Evolutionary conservation across 192 early-diverging fungal genomes (phyloP).

Genomic region (Backusella macrospora): DNA sequence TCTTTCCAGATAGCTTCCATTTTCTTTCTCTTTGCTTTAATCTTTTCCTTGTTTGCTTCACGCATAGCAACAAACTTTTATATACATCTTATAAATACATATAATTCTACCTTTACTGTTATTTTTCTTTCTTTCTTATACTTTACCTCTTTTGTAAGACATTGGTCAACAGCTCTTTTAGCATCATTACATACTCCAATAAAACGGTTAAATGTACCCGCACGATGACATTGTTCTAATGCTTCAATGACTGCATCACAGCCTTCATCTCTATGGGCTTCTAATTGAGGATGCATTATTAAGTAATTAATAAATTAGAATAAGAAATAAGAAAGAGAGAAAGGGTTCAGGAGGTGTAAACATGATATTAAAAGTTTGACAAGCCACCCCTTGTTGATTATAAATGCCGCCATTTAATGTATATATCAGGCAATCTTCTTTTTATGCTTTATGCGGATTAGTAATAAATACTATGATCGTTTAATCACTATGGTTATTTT

Average conservation of each 20-base stretch:
- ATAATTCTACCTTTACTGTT: neutral
- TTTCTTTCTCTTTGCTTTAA: slow-evolving; percentile 48
- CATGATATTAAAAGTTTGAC: neutral
- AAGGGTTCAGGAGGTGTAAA: neutral
- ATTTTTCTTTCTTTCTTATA: neutral
- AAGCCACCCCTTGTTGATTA: slow-evolving; percentile 10
- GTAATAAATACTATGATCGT: too few relatives aligned
- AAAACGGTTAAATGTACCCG: slow-evolving; percentile 51
- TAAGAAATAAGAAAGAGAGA: neutral
- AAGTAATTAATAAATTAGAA: neutral
- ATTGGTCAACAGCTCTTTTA: slow-evolving; percentile 53
- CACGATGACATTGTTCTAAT: slow-evolving; percentile 55
- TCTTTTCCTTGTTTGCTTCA: slow-evolving; percentile 46
- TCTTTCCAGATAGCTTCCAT: slow-evolving; percentile 56
- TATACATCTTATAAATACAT: neutral
- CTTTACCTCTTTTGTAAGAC: slow-evolving; percentile 55
- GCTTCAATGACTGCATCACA: slow-evolving; percentile 56
- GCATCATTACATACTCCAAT: slow-evolving; percentile 55
- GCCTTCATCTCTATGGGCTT: slow-evolving; percentile 43
- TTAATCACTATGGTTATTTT: too few relatives aligned
- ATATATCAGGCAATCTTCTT: neutral
- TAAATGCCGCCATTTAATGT: neutral
- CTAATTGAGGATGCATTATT: slow-evolving; percentile 47
- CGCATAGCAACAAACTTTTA: slow-evolving; percentile 51
- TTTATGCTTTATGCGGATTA: too few relatives aligned